Evolutionary conservation across 495 filamentous ascomycete species (phyloP).

Genomic region (Friedmanniomyces endolithicus): DNA sequence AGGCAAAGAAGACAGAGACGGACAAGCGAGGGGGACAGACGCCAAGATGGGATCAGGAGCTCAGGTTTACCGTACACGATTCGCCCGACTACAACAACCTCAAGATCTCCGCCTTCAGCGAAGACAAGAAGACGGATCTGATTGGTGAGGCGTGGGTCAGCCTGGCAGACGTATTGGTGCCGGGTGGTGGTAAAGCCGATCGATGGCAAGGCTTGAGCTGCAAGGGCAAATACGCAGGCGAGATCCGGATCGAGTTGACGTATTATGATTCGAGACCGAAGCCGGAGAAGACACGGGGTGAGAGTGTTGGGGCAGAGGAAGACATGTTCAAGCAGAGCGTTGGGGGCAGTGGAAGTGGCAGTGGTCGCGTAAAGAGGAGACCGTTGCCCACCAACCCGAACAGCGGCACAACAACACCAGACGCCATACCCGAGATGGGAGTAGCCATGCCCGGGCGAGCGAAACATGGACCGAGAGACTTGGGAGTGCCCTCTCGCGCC

Average conservation of each 20-base stretch:
- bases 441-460: constrained; percentile 20
- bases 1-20: constrained; percentile 93
- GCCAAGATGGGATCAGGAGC: constrained; percentile 93
- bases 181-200: constrained; percentile 83
- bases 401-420: constrained; percentile 31
- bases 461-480: constrained; percentile 22
- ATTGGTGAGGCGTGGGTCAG: constrained; percentile 89
- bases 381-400: constrained; percentile 66
- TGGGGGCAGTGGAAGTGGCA: background rate
- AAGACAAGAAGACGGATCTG: constrained; percentile 90
- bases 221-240: constrained; percentile 87
- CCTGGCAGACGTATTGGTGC: constrained; percentile 65
- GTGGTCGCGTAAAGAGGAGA: constrained; percentile 36
- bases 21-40: constrained; percentile 93
- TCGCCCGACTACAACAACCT: constrained; percentile 89
- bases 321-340: background rate
- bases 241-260: constrained; percentile 88
- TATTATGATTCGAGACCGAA: constrained; percentile 86
- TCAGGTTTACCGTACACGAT: constrained; percentile 91
- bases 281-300: constrained; percentile 47
- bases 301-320: constrained; percentile 26
- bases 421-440: constrained; percentile 6
- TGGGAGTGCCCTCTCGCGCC: constrained; percentile 7
- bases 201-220: constrained; percentile 78
- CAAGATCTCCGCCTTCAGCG: constrained; percentile 93